Evolutionary conservation across 768 basidiomycete species (phyloP), one percentile per base, ranked within the genome.

Genomic region (Tricholoma saponaceum): DNA sequence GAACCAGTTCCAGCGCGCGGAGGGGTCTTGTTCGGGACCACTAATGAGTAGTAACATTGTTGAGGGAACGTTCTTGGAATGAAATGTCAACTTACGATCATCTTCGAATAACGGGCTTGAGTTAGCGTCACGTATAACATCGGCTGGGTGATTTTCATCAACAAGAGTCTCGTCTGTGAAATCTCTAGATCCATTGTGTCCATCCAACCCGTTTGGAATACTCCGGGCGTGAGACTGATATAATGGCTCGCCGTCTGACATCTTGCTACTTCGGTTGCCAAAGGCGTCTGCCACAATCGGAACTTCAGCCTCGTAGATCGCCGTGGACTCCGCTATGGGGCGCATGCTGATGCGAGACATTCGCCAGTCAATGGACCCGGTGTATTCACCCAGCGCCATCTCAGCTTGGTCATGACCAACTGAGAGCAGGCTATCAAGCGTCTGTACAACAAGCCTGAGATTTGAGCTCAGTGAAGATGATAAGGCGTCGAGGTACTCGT

Each of bases 341-440:
- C 81, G 66, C 79, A 63, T 75, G 63, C 87, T 88, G 46, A 87
- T 69, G 14, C 87, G 84, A 14, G 88, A 90, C 75, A 83, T 81
- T 20, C 90, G 79, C 86, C 87, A 86, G 56, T 89, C 86, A 55
- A 90, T 90, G 1, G 89, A 87, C 5, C 83, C 84, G 55, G 78
- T 83, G 70, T 90, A 90, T 58, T 89, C 86, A 54, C 81, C 84
- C 67, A 83, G 82, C 18, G 85, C 83, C 37, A 86, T 73, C 13
- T 86, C 83, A 2, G 83, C 85, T 70, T 92, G 89, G 54, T 89
- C 85, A 56, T 85, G 82, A 4, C 88, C 89, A 16, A 90, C 69
- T 0, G 79, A 71, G 25, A 89, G 70, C 22, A 92, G 74, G 14
- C 75, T 78, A 41, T 90, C 86, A 9, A 90, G 72, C 0, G 83